Conservation (phyloP, 306 rosid species). For the Pachyrhizus erosus region DNA sequence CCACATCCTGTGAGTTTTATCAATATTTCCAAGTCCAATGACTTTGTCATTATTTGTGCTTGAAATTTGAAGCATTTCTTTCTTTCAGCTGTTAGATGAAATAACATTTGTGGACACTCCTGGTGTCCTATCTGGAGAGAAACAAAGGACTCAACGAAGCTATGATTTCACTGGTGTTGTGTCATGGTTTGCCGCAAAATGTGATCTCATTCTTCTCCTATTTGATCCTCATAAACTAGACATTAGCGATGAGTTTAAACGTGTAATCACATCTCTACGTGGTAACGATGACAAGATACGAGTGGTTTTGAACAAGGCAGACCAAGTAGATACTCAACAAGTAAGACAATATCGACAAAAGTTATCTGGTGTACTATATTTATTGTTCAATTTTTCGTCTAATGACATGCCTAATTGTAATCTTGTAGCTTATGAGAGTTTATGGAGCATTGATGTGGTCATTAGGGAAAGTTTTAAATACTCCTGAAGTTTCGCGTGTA, state of each 20-base stretch:
- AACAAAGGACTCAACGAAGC: slow-evolving; percentile 94
- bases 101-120: slow-evolving; percentile 93
- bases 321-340: slow-evolving; percentile 97
- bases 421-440: slow-evolving; percentile 89
- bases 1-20: slow-evolving; percentile 87
- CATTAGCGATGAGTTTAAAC: slow-evolving; percentile 91
- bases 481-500: slow-evolving; percentile 92
- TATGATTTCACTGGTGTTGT: slow-evolving; percentile 97
- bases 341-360: slow-evolving; percentile 49
- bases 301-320: slow-evolving; percentile 92
- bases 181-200: slow-evolving; percentile 98
- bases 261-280: slow-evolving; percentile 79
- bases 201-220: slow-evolving; percentile 89
- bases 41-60: slow-evolving; percentile 14
- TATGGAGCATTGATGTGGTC: slow-evolving; percentile 99
- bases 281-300: slow-evolving; percentile 98
- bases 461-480: slow-evolving; percentile 83
- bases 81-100: slow-evolving; percentile 73
- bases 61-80: slow-evolving; percentile 10
- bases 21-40: slow-evolving; percentile 7
- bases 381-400: background rate
- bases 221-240: slow-evolving; percentile 97
- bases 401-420: background rate
- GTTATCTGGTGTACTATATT: background rate
- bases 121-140: slow-evolving; percentile 96